Base-by-base conservation (phyloP, 768 basidiomycete species). In the Hygrocybe punicea region DNA sequence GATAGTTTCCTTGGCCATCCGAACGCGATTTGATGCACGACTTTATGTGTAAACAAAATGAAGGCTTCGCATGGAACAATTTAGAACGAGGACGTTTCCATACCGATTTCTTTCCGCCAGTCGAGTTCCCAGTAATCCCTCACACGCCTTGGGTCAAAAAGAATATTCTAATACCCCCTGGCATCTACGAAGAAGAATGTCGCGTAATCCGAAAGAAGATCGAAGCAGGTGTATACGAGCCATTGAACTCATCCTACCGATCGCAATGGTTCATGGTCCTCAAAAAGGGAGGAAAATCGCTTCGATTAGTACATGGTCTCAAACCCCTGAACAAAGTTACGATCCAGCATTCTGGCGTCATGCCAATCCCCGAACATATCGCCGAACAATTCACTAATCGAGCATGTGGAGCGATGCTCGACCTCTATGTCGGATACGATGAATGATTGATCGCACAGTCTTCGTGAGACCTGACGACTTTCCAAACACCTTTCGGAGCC, bases 251-350 rank as follows among this genome's bases (percentile, higher is more conserved):
- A 0, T 75, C 75, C 0, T 81, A 81, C 25, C 62, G 72, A 0
- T 74, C 73, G 0, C 55, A 67, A 7, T 78, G 73, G 76, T 81
- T 78, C 51, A 72, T 69, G 29, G 71, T 78, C 0, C 21, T 64
- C 5, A 77, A 77, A 64, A 75, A 76, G 53, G 70, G 76, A 54
- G 65, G 73, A 0, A 70, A 71, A 36, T 64, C 61, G 1, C 60
- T 78, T 1, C 60, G 68, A 0, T 52, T 76, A 0, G 74, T 78
- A 1, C 74, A 77, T 44, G 65, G 66, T 57, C 60, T 78, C 1
- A 67, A 77, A 57, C 73, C 69, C 0, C 64, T 78, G 0, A 78
- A 78, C 57, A 63, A 58, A 2, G 67, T 77, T 0, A 67, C 70
- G 0, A 75, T 78, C 7, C 59, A 62, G n/a, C 66, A 79, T 47